phyloP scores from a whole-genome alignment of 306 rosid species.

The Vigna hirtella region DNA sequence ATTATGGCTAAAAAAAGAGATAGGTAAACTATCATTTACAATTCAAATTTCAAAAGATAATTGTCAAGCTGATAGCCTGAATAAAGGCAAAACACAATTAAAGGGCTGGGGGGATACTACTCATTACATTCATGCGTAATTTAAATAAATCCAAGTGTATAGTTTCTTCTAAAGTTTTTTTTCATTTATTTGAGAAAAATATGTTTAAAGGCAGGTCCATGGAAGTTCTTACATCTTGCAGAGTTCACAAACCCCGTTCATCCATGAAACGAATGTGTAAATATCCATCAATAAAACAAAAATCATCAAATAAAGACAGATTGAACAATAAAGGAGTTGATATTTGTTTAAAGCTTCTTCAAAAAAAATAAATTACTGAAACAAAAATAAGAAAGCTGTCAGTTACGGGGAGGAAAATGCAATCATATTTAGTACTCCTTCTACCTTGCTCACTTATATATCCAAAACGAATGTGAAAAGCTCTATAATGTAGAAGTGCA shows the following conservation, averaged over 20 bases:
- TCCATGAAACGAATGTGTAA: neutral
- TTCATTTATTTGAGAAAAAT: neutral
- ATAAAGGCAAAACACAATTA: neutral
- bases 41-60: neutral
- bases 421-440: neutral
- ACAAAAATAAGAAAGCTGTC: neutral
- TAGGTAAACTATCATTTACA: too few relatives aligned
- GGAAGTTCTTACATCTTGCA: neutral
- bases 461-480: neutral
- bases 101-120: neutral
- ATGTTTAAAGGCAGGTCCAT: neutral
- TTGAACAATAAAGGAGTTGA: neutral
- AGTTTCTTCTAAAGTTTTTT: neutral
- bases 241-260: too few relatives aligned
- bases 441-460: neutral
- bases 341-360: neutral
- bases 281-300: neutral
- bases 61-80: neutral
- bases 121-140: too few relatives aligned
- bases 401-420: neutral
- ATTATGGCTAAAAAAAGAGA: too few relatives aligned
- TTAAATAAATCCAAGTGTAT: neutral
- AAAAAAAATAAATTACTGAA: neutral
- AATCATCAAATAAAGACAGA: constrained; percentile 1
- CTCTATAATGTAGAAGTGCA: neutral